Conservation (phyloP, 371 early-diverging fungal genomes). For the Choanephora cucurbitarum region DNA sequence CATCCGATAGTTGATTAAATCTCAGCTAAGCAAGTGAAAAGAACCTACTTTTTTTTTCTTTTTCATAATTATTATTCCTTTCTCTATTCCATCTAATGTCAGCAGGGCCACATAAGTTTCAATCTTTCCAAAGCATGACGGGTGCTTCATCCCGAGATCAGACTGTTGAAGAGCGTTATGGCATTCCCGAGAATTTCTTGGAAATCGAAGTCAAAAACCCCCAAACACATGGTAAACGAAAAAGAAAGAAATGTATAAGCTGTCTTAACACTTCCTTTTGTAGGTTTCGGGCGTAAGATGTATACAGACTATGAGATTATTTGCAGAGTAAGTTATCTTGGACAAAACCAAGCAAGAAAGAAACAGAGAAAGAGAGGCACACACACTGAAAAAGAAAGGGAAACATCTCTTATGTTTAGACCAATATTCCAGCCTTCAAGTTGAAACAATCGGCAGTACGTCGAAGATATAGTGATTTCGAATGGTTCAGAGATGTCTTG, state of each 20-base stretch:
- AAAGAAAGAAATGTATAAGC: background rate
- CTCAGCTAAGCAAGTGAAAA: background rate
- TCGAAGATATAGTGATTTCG: conserved; percentile 96
- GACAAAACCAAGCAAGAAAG: background rate
- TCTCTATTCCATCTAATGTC: conserved; percentile 18
- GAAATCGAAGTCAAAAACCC: conserved; percentile 96
- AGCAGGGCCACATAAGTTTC: conserved; percentile 35
- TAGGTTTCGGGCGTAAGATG: conserved; percentile 83
- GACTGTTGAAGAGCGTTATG: conserved; percentile 90
- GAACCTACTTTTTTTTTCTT: conserved; percentile 1
- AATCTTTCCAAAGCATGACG: conserved; percentile 58
- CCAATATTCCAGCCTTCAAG: conserved; percentile 97
- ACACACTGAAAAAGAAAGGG: conserved; percentile 7
- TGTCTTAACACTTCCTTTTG: background rate
- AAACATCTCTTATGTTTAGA: conserved; percentile 51
- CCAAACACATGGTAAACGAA: conserved; percentile 73
- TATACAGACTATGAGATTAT: conserved; percentile 96
- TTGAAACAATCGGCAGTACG: conserved; percentile 81
- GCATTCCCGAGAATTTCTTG: conserved; percentile 94
- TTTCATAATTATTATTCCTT: conserved; percentile 12
- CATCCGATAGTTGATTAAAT: too few species aligned
- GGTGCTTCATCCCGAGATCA: conserved; percentile 71
- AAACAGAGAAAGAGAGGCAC: background rate
- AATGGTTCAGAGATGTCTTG: conserved; percentile 94
- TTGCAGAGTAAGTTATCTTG: conserved; percentile 79